These are phyloP conservation scores for Theobroma cacao DNA, from an alignment of 345 rosid genomes.

Conservation along the genomic window DNA sequence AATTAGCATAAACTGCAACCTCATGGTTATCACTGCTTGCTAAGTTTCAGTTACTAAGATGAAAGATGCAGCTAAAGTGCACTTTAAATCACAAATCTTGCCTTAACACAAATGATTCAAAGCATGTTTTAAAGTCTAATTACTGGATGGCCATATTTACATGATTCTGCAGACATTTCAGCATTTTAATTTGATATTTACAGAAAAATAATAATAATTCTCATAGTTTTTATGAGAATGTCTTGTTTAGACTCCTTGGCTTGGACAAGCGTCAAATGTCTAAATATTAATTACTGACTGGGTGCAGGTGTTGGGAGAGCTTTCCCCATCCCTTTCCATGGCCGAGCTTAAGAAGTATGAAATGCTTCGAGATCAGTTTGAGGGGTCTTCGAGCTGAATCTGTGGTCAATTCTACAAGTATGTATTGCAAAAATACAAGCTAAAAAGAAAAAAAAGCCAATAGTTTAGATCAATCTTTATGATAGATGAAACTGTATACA, in stretches of 20 bases:
- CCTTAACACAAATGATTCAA: not conserved
- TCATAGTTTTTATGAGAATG: not conserved
- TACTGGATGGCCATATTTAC: not conserved
- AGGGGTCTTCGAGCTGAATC: conserved; percentile 49
- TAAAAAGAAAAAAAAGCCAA: not conserved
- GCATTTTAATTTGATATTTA: not conserved
- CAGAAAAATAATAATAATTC: not conserved
- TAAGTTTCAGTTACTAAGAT: not conserved
- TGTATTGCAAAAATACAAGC: not conserved
- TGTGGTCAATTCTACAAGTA: not conserved
- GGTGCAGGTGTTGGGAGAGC: conserved; percentile 76
- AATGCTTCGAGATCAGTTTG: conserved; percentile 64
- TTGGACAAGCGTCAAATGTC: not conserved
- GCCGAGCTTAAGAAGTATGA: conserved; percentile 91
- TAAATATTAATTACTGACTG: not conserved
- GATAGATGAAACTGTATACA: too few relatives aligned
- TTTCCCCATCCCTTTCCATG: conserved; percentile 85
- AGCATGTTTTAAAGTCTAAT: not conserved
- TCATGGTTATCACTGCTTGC: not conserved
- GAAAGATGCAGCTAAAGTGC: not conserved
- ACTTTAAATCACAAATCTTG: not conserved
- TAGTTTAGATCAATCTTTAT: too few relatives aligned
- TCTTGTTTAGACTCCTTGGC: not conserved
- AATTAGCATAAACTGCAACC: not conserved
- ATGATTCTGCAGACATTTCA: not conserved